Base-by-base conservation (phyloP, 1,284 basidiomycete species). In the Phellopilus nigrolimitatus region DNA sequence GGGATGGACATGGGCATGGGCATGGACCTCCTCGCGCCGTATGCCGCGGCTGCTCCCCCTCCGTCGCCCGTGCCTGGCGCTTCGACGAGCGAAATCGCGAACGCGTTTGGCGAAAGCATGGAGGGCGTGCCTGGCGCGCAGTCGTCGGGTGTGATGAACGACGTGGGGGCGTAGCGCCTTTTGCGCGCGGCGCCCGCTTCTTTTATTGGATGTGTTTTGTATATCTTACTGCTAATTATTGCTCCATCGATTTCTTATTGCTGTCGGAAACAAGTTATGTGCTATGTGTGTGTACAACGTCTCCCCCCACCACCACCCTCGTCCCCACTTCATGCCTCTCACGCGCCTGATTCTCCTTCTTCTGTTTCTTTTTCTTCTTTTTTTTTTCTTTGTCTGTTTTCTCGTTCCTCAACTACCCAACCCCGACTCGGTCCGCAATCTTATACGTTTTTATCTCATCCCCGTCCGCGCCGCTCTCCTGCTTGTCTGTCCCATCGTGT, bases 11-110 rank as follows among this genome's bases (percentile, higher is more conserved):
- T 44, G 12, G 42, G 42, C 9, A 19, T 44, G 28, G 42, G 42
- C 42, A 8, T 44, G 12, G 42, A 28, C 17, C 17, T 43, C 10
- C 21, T 19, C 41, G 28, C 10, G 6, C 10, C 31, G 31, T 9
- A 9, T 12, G 31, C 31, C n/a, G 31, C 31, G 6, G 31, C 31
- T 3, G 31, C n/a, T 9, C 31, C 31, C 31, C 10, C 31, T 33
- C 31, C 31, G 31, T 6, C 31, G 10, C 31, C 31, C 31, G 31
- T 17, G 7, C 17, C 38, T 5, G 38, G 9, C 9, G 15, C 28
- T 31, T 34, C 36, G 36, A 49, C 47, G 22, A 40, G 36, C 36
- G 47, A 49, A 25, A 40, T 49, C 12, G 36, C 36, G 36, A 49
- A 49, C 24, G 47, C 40, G 17, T 49, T 49, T 39, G 47, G 47